Evolutionary conservation across 148 eudicot species (phyloP).

Genomic region (Arctostaphylos glauca): DNA sequence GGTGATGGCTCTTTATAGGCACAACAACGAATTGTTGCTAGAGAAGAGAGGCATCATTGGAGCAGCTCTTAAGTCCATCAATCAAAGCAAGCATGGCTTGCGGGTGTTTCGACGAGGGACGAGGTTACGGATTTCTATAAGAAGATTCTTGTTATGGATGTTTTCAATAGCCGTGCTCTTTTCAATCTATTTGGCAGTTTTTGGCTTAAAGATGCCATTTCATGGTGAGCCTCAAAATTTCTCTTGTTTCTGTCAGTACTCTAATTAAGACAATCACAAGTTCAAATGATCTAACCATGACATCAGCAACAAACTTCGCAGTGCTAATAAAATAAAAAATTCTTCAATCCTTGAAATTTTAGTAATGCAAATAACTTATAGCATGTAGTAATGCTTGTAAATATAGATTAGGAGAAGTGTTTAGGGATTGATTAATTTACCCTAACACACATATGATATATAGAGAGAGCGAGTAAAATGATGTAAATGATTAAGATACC

Average conservation of each 20-base stretch:
- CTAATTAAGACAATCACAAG: neutral
- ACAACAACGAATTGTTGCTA: slow-evolving; percentile 38
- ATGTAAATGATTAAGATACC: no score
- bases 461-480: no score
- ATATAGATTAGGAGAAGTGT: no score
- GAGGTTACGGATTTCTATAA: slow-evolving; percentile 47
- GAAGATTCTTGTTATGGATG: slow-evolving; percentile 51
- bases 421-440: no score
- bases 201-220: slow-evolving; percentile 55
- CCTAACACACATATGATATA: no score
- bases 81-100: slow-evolving; percentile 42
- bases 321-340: neutral
- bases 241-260: neutral
- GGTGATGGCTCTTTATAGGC: slow-evolving; percentile 41
- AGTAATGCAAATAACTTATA: neutral
- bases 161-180: slow-evolving; percentile 51
- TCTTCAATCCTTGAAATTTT: neutral
- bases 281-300: neutral
- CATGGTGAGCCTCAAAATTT: slow-evolving; percentile 49
- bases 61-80: slow-evolving; percentile 29
- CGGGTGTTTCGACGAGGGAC: slow-evolving; percentile 46
- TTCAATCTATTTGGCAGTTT: slow-evolving; percentile 45
- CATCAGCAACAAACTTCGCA: neutral
- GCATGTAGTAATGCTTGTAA: neutral
- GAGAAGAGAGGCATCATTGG: slow-evolving; percentile 46